These are phyloP conservation scores for Adansonia gregorii DNA, from an alignment of 441 rosid species.

Conservation along the genomic window DNA sequence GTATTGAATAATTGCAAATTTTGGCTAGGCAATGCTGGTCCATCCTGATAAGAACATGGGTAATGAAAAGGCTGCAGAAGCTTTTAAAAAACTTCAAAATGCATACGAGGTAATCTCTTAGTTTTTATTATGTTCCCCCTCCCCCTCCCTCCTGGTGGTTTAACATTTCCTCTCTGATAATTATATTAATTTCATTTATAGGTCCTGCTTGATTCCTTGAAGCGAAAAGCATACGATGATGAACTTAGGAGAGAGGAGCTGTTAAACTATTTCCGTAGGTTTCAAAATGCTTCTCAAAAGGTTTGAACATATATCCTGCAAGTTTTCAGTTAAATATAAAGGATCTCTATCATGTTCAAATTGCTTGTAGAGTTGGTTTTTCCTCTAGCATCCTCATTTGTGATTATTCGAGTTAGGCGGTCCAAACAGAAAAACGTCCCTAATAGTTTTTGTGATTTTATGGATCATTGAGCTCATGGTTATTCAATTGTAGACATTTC, in stretches of 20 bases:
- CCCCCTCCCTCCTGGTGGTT: neutral
- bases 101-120: slow-evolving; percentile 77
- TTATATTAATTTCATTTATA: slow-evolving; percentile 30
- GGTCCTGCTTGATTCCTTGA: slow-evolving; percentile 81
- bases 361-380: slow-evolving; percentile 18
- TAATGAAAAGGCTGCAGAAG: slow-evolving; percentile 95
- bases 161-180: slow-evolving; percentile 22
- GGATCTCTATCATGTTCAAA: slow-evolving; percentile 5
- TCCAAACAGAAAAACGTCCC: neutral
- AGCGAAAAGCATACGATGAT: slow-evolving; percentile 86
- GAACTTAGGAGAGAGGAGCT: slow-evolving; percentile 86
- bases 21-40: slow-evolving; percentile 86
- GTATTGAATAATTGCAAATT: slow-evolving; percentile 24
- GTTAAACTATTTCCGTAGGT: slow-evolving; percentile 71
- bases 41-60: slow-evolving; percentile 99
- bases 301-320: slow-evolving; percentile 41
- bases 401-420: neutral
- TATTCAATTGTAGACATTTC: slow-evolving; percentile 5
- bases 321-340: slow-evolving; percentile 11
- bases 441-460: neutral
- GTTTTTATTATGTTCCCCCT: neutral
- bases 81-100: slow-evolving; percentile 98
- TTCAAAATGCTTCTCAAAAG: slow-evolving; percentile 76
- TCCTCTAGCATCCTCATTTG: neutral
- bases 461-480: neutral